Evolutionary conservation across 2,329 filamentous ascomycete species (phyloP).

Genomic region (Chaetomiaceae sp.): DNA sequence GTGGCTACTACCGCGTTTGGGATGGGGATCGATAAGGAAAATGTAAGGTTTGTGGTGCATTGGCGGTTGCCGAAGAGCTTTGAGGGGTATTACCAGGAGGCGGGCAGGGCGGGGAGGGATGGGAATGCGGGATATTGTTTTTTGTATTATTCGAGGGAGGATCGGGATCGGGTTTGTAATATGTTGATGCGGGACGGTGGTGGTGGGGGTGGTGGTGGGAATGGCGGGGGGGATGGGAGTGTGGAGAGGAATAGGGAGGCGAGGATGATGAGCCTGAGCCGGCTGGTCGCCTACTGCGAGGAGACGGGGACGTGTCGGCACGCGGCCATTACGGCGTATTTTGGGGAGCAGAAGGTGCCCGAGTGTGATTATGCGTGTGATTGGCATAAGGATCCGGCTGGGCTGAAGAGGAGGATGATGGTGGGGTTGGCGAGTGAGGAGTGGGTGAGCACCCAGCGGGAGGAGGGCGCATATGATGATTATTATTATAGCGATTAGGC

Average conservation of each 20-base stretch:
- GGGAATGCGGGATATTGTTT: slow-evolving; percentile 83
- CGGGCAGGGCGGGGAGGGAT: slow-evolving; percentile 83
- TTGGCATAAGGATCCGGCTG: slow-evolving; percentile 64
- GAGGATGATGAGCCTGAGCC: slow-evolving; percentile 58
- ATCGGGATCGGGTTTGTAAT: slow-evolving; percentile 67
- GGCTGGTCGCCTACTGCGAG: slow-evolving; percentile 78
- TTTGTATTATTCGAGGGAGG: slow-evolving; percentile 85
- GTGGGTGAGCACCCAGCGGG: slow-evolving; percentile 58
- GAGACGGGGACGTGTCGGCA: slow-evolving; percentile 69
- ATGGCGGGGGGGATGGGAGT: background rate
- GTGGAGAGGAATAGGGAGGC: slow-evolving; percentile 39
- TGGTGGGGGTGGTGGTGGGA: slow-evolving; percentile 30
- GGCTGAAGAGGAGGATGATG: slow-evolving; percentile 53
- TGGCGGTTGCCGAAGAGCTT: slow-evolving; percentile 94
- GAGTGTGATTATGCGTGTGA: slow-evolving; percentile 72
- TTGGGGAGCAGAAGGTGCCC: slow-evolving; percentile 58
- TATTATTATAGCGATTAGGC: slow-evolving; percentile 47
- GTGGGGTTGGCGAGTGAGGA: slow-evolving; percentile 55
- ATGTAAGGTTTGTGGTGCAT: slow-evolving; percentile 91
- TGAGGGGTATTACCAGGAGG: slow-evolving; percentile 95
- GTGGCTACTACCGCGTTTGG: slow-evolving; percentile 95
- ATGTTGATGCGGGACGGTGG: slow-evolving; percentile 47
- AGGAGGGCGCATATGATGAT: slow-evolving; percentile 52
- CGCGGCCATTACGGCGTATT: slow-evolving; percentile 68
- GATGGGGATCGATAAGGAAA: slow-evolving; percentile 96